Conservation (phyloP, 1,284 basidiomycete species). For the Singerocomus rubriflavus region DNA sequence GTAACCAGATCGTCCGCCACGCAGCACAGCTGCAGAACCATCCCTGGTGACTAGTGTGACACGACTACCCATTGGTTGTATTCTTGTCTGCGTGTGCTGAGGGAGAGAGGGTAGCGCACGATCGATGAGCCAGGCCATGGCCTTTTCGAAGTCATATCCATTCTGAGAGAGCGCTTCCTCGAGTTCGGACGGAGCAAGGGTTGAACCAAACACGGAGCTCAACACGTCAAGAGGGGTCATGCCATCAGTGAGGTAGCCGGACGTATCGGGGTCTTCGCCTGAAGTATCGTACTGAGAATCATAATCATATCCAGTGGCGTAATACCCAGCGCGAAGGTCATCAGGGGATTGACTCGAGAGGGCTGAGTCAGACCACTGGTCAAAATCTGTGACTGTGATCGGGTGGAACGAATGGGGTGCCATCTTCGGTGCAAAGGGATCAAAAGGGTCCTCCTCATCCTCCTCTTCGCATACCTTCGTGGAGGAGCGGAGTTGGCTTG, state of each 20-base stretch:
- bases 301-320: conserved; percentile 34
- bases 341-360: conserved; percentile 43
- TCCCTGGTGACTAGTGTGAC: conserved; percentile 62
- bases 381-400: conserved; percentile 59
- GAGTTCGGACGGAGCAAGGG: conserved; percentile 84
- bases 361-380: conserved; percentile 57
- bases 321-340: conserved; percentile 37
- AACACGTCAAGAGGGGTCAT: conserved; percentile 98
- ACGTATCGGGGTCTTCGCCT: conserved; percentile 52
- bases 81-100: conserved; percentile 44
- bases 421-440: conserved; percentile 58
- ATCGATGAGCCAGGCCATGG: conserved; percentile 91
- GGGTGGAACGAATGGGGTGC: conserved; percentile 58
- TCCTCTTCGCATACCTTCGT: conserved; percentile 53
- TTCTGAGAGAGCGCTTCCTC: conserved; percentile 89
- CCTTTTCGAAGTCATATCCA: conserved; percentile 91
- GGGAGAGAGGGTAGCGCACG: conserved; percentile 50
- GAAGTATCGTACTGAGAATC: conserved; percentile 39
- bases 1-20: conserved; percentile 47
- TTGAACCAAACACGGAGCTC: conserved; percentile 87
- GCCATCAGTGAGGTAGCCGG: conserved; percentile 64
- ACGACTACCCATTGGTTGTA: conserved; percentile 60
- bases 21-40: conserved; percentile 32
- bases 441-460: conserved; percentile 72
- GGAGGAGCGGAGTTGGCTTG: conserved; percentile 57